Percentiles rank a stretch among this genome's conserved stretches.
Evolutionary conservation across 208 protist species (phyloP).

Genomic region (Trypanosoma vivax): DNA sequence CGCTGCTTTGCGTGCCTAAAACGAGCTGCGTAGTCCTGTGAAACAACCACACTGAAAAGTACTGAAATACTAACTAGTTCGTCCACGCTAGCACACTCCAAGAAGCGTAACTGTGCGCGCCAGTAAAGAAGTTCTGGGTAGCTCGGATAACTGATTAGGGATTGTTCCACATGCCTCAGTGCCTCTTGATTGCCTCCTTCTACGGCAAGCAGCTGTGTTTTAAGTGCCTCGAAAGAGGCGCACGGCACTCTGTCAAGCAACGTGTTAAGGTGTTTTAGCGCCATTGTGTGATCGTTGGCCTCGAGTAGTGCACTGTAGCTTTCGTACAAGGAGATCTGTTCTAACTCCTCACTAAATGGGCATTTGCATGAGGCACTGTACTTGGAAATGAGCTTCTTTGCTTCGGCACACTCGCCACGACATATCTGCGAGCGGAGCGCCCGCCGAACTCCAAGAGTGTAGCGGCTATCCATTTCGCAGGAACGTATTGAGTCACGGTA

Average conservation of each 20-base stretch:
- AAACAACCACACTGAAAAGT: slow-evolving; percentile 16
- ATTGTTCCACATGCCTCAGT: slow-evolving; percentile 21
- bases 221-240: slow-evolving; percentile 39
- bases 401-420: slow-evolving; percentile 20
- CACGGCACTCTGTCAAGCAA: slow-evolving; percentile 37
- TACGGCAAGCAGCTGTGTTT: slow-evolving; percentile 39
- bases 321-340: slow-evolving; percentile 31
- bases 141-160: slow-evolving; percentile 19
- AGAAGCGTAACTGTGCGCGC: slow-evolving; percentile 39
- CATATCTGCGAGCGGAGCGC: slow-evolving; percentile 31
- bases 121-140: slow-evolving; percentile 41
- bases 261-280: slow-evolving; percentile 33
- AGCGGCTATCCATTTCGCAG: slow-evolving; percentile 27
- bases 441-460: slow-evolving; percentile 32
- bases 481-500: slow-evolving; percentile 27
- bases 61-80: slow-evolving; percentile 28
- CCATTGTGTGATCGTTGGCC: slow-evolving; percentile 32
- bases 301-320: slow-evolving; percentile 32
- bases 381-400: slow-evolving; percentile 20
- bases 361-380: slow-evolving; percentile 23
- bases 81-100: slow-evolving; percentile 17
- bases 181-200: slow-evolving; percentile 29
- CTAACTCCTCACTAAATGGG: slow-evolving; percentile 25
- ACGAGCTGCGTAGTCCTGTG: slow-evolving; percentile 23
- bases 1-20: slow-evolving; percentile 28